These are phyloP conservation scores for Hypoxylon sp. DNA, from an alignment of 2,329 filamentous ascomycete genomes.

Conservation along the genomic window DNA sequence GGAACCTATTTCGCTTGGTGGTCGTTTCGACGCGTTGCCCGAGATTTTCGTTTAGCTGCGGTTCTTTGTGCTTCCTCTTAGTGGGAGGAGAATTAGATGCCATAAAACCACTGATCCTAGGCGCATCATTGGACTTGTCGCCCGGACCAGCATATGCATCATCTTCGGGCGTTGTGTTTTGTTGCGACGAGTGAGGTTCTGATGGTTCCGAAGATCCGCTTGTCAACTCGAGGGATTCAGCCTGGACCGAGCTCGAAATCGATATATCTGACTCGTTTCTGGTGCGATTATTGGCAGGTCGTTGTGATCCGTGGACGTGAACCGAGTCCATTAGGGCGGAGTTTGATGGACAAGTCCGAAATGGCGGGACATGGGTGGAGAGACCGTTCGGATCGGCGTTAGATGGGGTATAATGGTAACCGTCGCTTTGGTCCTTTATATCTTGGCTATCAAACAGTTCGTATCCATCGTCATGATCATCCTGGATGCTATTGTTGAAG, in stretches of 20 bases:
- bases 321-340: slow-evolving; percentile 18
- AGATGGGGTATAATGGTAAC: slow-evolving; percentile 34
- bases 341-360: slow-evolving; percentile 8
- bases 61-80: slow-evolving; percentile 50
- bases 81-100: slow-evolving; percentile 31
- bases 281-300: slow-evolving; percentile 22
- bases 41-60: slow-evolving; percentile 43
- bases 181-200: slow-evolving; percentile 47
- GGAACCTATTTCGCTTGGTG: slow-evolving; percentile 69
- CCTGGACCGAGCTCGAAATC: slow-evolving; percentile 32
- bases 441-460: slow-evolving; percentile 43
- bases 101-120: neutral
- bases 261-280: slow-evolving; percentile 33
- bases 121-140: slow-evolving; percentile 4
- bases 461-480: slow-evolving; percentile 44
- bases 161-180: slow-evolving; percentile 47
- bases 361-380: slow-evolving; percentile 34
- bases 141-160: slow-evolving; percentile 2
- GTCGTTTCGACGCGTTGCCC: slow-evolving; percentile 53
- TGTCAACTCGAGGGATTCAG: slow-evolving; percentile 48
- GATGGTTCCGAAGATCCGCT: slow-evolving; percentile 50
- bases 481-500: slow-evolving; percentile 45
- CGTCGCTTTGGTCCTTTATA: slow-evolving; percentile 29
- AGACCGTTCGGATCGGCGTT: slow-evolving; percentile 31
- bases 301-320: slow-evolving; percentile 25